Evolutionary conservation across 2,329 filamentous ascomycete genomes (phyloP).

Genomic region (Drechslerella stenobrocha): DNA sequence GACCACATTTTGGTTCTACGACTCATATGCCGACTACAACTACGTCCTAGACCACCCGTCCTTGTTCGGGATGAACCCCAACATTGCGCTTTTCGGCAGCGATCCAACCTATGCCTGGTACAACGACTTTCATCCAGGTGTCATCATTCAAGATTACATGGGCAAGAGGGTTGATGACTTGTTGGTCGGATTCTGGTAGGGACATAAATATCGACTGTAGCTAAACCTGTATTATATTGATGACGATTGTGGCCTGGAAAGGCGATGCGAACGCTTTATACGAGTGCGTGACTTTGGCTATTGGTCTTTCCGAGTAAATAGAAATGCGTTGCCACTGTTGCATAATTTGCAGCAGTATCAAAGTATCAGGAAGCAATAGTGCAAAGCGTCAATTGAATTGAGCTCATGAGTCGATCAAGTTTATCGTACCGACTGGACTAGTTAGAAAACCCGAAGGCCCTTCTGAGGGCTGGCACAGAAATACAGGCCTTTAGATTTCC

Average conservation of each 20-base stretch:
- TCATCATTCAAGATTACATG: constrained; percentile 45
- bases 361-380: too few species aligned
- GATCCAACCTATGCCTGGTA: constrained; percentile 34
- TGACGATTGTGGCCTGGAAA: too few species aligned
- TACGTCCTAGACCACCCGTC: constrained; percentile 29
- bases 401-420: too few species aligned
- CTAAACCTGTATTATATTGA: too few species aligned
- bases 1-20: constrained; percentile 46
- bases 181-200: constrained; percentile 28
- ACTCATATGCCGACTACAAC: constrained; percentile 31
- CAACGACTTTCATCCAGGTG: constrained; percentile 39
- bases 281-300: too few species aligned
- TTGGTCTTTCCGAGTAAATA: too few species aligned
- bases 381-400: too few species aligned
- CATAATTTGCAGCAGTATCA: neutral
- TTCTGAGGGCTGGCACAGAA: too few species aligned
- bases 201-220: neutral
- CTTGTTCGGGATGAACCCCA: constrained; percentile 34
- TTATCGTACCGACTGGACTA: too few species aligned
- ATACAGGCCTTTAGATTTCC: too few species aligned
- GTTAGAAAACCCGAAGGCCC: too few species aligned
- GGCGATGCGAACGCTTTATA: too few species aligned
- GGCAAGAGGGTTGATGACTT: constrained; percentile 34
- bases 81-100: constrained; percentile 31
- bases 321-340: neutral